Evolutionary conservation across 257 asterid genomes (phyloP), one percentile per base, ranked within the genome.

Genomic region (Agastache rugosa): DNA sequence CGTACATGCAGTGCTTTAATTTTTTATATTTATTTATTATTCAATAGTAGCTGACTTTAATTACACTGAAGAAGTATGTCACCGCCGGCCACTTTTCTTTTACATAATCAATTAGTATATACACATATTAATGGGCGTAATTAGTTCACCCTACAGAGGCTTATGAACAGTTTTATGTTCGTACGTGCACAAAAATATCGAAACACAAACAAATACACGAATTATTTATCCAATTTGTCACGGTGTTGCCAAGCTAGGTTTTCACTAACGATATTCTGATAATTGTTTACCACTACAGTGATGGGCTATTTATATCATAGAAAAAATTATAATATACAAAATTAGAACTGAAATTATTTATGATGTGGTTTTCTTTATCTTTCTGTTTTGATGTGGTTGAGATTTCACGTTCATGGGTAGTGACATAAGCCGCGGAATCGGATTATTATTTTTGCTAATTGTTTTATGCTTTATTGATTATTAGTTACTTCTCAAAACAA

Each of bases 391-490:
- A 51, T 78, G 62, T 44, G 63, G 50, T 31, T 48, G 37, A 56
- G 67, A 71, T 70, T 75, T 79, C 68, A 71, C 27, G 48, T 31
- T 61, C 16, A 44, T 53, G 78, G 48, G 14, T 12, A 3, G 47
- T 73, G 69, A 73, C 72, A 73, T 34, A 50, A 59, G 63, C 78
- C 19, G 29, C 19, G 53, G 35, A 66, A 58, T 68, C 17, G 69
- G 35, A 35, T 58, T 68, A 67, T 71, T 45, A 35, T 42, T 29
- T 59, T 63, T 55, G 51, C 27, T 48, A 56, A 63, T n/a, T 19
- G 1, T 59, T 59, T 48, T 29, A 77, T 77, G 60, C 77, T 8
- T 67, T 27, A 37, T 60, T 60, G 75, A 79, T 79, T 62, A 11
- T 4, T 62, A 31, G 5, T 58, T 78, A 64, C 59, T 53, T 39